Base-by-base conservation (phyloP, 129 eudicot genomes). In the Arctium minus region DNA sequence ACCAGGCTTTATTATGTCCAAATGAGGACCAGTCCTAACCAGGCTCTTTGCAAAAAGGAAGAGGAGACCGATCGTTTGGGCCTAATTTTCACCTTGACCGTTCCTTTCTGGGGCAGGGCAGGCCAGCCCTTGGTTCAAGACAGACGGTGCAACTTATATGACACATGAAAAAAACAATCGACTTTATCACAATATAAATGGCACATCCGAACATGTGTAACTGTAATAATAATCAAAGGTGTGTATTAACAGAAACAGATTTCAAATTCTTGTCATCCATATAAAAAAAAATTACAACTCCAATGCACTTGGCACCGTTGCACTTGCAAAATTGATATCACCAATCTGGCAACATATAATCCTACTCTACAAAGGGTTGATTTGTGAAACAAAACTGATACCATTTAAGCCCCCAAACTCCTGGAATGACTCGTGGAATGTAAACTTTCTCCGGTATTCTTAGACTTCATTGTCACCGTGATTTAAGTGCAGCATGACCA, bases 401-500 rank as follows among this genome's bases (percentile, higher is more conserved):
- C 84, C 72, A 73, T 62, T 18, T 60, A 32, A 39, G 22, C 68
- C 39, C 30, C 79, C 46, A 29, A 72, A 36, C 60, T 56, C 36
- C 81, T 70, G 22, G 70, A 9, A 39, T 27, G 36, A 37, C 74
- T 81, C 60, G 6, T 6, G 6, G 46, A 33, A 30, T 48, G 33
- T 29, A 27, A n/a, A 32, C 50, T 81, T 22, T 80, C 67, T 35
- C 27, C 1, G 2, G 18, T 72, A 65, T 80, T n/a, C 50, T 32
- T 27, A 13, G 30, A 60, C 76, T 64, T 81, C 81, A 74, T 40
- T 38, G 6, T 89, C 92, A 91, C 68, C 89, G 80, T 15, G 89
- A 96, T 87, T 86, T 96, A 18, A 87, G 72, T 27, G 91, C 46
- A 8, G 98, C 98, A 84, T 93, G 99, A 76, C 97, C 98, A 2